Percentiles rank a stretch among this genome's conserved stretches.
phyloP scores from a whole-genome alignment of 805 yeast genomes.

The Diddensiella transvaalensis region DNA sequence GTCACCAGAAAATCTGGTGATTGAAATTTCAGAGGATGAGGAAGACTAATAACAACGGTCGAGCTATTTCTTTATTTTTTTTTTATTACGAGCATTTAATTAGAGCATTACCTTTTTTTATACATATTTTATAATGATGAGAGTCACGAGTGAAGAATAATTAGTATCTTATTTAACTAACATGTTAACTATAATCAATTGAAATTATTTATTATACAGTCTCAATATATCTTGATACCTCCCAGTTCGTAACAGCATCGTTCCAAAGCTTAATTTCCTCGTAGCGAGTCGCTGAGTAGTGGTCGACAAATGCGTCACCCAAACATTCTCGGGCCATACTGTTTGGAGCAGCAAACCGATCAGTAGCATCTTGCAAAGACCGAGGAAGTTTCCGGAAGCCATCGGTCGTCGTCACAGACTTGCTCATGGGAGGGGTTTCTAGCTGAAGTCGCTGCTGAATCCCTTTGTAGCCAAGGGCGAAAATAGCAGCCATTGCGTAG shows the following conservation, averaged over 20 bases:
- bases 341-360: constrained; percentile 23
- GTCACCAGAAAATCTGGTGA: background rate
- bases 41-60: too few species aligned
- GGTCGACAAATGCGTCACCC: constrained; percentile 37
- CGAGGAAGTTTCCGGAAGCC: constrained; percentile 28
- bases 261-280: constrained; percentile 30
- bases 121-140: background rate
- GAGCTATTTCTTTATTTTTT: background rate
- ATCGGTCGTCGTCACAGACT: constrained; percentile 17
- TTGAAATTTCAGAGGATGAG: constrained; percentile 6
- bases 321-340: constrained; percentile 35
- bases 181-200: too few species aligned
- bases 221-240: constrained; percentile 33
- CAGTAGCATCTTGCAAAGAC: constrained; percentile 28
- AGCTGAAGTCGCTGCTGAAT: constrained; percentile 27
- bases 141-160: too few species aligned
- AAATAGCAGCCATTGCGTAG: constrained; percentile 34
- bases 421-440: constrained; percentile 31
- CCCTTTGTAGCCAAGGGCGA: constrained; percentile 33
- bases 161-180: too few species aligned
- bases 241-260: constrained; percentile 36
- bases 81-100: background rate
- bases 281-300: constrained; percentile 31
- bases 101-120: too few species aligned
- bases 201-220: too few species aligned